These are phyloP conservation scores for Lodderomyces pseudojiufengensis DNA, from an alignment of 1,139 yeast genomes.

Conservation along the genomic window DNA sequence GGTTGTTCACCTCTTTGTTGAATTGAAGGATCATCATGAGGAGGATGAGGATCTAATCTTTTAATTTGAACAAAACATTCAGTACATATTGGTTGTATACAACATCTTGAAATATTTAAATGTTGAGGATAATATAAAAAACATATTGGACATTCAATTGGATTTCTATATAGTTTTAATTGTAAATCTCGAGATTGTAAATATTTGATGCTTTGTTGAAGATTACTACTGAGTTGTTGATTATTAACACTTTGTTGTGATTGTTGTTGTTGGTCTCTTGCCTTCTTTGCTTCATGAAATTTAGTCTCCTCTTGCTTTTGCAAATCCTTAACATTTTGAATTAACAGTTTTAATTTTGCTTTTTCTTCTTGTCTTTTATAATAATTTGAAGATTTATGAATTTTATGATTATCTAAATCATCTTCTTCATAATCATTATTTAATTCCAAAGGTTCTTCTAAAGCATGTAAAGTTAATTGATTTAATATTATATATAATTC, in stretches of 20 bases:
- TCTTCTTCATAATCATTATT: constrained; percentile 58
- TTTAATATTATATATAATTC: constrained; percentile 59
- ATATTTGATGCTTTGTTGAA: constrained; percentile 8
- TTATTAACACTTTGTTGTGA: not conserved
- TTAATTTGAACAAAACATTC: constrained; percentile 97
- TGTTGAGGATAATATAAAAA: constrained; percentile 80
- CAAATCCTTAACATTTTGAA: constrained; percentile 43
- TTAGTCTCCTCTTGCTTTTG: constrained; percentile 54
- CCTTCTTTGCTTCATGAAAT: constrained; percentile 33
- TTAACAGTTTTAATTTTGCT: constrained; percentile 45
- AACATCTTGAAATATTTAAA: constrained; percentile 82
- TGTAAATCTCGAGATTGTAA: constrained; percentile 29
- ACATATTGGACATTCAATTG: constrained; percentile 91
- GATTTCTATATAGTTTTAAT: constrained; percentile 52
- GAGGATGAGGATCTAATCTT: constrained; percentile 91
- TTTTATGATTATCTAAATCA: constrained; percentile 51
- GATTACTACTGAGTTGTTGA: constrained; percentile 11
- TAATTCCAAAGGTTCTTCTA: constrained; percentile 54
- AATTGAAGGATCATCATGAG: constrained; percentile 56
- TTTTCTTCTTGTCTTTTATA: constrained; percentile 56
- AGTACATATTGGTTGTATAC: constrained; percentile 89
- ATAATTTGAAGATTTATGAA: constrained; percentile 49
- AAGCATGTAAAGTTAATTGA: constrained; percentile 56
- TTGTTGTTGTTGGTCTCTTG: not conserved
- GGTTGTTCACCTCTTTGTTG: constrained; percentile 37